Percentiles rank a stretch among this genome's conserved stretches.
Conservation (phyloP, 495 filamentous ascomycete species). For the Apiosordaria backusii region DNA sequence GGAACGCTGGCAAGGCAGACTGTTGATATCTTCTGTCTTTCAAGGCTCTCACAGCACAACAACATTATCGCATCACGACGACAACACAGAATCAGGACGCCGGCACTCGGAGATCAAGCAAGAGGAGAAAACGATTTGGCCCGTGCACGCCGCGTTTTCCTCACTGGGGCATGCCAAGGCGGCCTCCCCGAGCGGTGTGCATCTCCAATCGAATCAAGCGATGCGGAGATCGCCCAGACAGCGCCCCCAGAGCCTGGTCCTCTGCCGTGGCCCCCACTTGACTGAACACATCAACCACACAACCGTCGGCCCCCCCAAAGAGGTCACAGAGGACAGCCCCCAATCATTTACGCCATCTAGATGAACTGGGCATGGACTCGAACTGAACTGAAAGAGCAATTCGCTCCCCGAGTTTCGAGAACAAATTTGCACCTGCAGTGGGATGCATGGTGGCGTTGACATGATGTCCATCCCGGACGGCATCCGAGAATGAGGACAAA, state of each 20-base stretch:
- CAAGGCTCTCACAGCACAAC: not conserved
- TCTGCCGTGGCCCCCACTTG: not conserved
- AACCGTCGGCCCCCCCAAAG: not conserved
- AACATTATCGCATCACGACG: not conserved
- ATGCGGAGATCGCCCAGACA: not conserved
- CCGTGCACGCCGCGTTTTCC: conserved; percentile 6
- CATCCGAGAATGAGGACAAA: not conserved
- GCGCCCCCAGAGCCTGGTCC: not conserved
- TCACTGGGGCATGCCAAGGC: conserved; percentile 21
- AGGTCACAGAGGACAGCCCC: not conserved
- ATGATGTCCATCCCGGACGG: not conserved
- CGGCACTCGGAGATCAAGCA: not conserved
- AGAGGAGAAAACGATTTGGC: not conserved
- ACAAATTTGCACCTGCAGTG: not conserved
- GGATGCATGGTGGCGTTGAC: conserved; percentile 6
- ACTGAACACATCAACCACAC: not conserved
- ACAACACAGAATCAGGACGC: not conserved
- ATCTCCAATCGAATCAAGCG: not conserved
- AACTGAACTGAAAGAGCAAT: not conserved
- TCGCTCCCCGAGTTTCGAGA: not conserved
- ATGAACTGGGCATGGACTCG: conserved; percentile 1
- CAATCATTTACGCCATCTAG: not conserved
- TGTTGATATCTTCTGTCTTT: not conserved
- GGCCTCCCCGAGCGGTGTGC: conserved; percentile 20
- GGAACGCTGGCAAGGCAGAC: not conserved